These are phyloP conservation scores for Populus ilicifolia DNA, from an alignment of 345 rosid species.

Conservation along the genomic window DNA sequence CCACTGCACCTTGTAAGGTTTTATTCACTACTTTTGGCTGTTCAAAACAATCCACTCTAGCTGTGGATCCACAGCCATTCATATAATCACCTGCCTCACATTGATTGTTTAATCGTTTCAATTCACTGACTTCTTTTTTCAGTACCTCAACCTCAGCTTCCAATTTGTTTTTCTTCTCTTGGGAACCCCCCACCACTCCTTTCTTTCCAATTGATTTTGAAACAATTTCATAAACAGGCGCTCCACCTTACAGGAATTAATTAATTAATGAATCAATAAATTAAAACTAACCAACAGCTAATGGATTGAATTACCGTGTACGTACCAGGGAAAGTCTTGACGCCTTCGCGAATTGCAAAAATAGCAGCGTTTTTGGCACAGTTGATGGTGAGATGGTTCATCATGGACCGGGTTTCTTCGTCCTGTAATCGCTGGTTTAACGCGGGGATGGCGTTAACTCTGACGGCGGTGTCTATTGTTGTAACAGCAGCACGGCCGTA, in stretches of 20 bases:
- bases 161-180: not conserved
- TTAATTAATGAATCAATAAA: too few species aligned
- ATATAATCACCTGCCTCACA: not conserved
- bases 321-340: not conserved
- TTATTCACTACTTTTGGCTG: not conserved
- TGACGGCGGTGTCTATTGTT: not conserved
- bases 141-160: not conserved
- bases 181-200: not conserved
- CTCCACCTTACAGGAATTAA: not conserved
- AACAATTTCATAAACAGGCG: not conserved
- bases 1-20: too few species aligned
- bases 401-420: too few species aligned
- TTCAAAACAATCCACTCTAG: not conserved
- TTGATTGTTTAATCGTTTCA: too few species aligned
- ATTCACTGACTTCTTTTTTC: too few species aligned
- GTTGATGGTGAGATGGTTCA: not conserved
- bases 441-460: not conserved
- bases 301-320: not conserved
- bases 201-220: not conserved
- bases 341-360: not conserved
- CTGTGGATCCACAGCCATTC: not conserved
- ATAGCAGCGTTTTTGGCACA: not conserved
- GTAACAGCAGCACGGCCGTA: not conserved
- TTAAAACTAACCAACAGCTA: not conserved
- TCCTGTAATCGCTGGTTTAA: too few species aligned